Percentiles rank a stretch among this genome's conserved stretches.
Conservation (phyloP, 2,329 filamentous ascomycete species). For the Cadophora gregata region DNA sequence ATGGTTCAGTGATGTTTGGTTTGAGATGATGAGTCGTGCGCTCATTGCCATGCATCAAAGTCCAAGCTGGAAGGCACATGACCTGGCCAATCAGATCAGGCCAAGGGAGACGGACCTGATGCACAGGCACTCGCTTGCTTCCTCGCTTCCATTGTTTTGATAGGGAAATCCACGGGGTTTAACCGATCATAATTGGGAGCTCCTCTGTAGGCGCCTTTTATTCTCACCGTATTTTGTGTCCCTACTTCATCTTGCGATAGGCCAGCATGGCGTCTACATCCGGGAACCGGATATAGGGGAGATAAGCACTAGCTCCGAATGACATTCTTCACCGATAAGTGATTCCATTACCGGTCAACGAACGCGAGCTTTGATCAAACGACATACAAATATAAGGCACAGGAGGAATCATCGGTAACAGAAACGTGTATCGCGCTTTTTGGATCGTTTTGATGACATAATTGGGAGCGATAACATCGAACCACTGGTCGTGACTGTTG, state of each 20-base stretch:
- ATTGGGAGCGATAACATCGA: too few species aligned
- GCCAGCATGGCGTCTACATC: neutral
- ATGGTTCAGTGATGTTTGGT: neutral
- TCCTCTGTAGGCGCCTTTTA: neutral
- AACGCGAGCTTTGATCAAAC: too few species aligned
- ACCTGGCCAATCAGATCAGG: neutral
- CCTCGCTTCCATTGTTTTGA: slow-evolving; percentile 2
- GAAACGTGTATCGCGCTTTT: too few species aligned
- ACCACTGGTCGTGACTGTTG: too few species aligned
- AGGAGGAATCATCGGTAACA: neutral
- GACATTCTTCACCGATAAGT: too few species aligned
- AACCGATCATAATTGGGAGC: neutral
- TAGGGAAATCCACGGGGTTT: neutral
- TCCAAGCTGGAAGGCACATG: neutral
- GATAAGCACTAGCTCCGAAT: neutral
- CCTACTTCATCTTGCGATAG: neutral
- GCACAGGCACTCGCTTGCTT: neutral
- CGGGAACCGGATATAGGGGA: neutral
- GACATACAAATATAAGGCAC: neutral
- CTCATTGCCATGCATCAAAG: neutral
- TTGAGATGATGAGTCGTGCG: neutral
- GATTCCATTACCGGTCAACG: too few species aligned
- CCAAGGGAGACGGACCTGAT: neutral
- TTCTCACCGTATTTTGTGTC: neutral
- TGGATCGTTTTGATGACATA: too few species aligned